phyloP scores from a whole-genome alignment of 2,329 filamentous ascomycete genomes.

The Colletotrichum sp. region DNA sequence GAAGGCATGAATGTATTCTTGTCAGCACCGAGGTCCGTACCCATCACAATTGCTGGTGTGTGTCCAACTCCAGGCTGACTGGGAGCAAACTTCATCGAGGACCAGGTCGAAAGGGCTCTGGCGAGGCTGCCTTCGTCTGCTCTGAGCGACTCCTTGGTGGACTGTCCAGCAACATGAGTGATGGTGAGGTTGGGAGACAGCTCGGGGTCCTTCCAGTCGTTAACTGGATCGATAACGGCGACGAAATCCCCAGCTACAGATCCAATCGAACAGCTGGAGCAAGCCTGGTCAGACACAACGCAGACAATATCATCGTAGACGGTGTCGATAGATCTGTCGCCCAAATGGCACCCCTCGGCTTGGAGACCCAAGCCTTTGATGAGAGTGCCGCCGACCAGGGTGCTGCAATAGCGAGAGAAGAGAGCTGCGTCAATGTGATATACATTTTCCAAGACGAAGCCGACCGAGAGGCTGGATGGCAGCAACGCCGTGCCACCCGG shows the following conservation, averaged over 20 bases:
- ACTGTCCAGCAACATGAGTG: background rate
- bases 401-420: background rate
- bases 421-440: conserved; percentile 1
- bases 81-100: background rate
- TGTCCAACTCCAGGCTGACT: background rate
- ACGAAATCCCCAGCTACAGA: conserved; percentile 1
- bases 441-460: conserved; percentile 4
- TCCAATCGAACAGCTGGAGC: background rate
- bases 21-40: background rate
- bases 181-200: background rate
- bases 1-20: background rate
- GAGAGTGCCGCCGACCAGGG: background rate
- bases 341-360: background rate
- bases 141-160: background rate
- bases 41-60: background rate
- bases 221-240: background rate
- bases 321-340: background rate
- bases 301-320: conserved; percentile 11
- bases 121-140: background rate
- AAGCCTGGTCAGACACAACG: background rate
- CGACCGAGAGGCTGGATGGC: background rate
- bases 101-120: background rate
- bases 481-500: no score
- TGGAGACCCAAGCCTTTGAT: conserved; percentile 6
- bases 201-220: background rate